Conservation (phyloP, 805 yeast species). For the Komagataella pseudopastoris region DNA sequence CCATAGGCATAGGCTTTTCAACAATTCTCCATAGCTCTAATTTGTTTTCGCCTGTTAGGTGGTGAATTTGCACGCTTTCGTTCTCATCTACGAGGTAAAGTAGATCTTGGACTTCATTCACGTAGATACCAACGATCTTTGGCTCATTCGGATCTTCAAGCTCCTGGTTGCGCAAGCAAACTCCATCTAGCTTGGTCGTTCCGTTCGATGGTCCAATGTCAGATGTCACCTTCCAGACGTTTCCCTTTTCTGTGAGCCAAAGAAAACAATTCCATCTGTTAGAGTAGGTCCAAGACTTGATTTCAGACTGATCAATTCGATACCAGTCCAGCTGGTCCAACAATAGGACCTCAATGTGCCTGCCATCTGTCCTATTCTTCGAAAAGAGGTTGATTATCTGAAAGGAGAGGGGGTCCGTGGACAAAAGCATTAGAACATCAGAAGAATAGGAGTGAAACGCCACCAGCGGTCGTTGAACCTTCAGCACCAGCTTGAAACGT, state of each 20-base stretch:
- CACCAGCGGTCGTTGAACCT: conserved; percentile 17
- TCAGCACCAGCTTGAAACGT: conserved; percentile 19
- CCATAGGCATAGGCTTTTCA: conserved; percentile 21
- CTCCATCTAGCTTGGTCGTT: neutral
- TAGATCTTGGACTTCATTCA: conserved; percentile 26
- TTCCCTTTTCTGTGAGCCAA: conserved; percentile 17
- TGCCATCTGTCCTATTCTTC: conserved; percentile 8
- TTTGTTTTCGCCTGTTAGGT: conserved; percentile 19
- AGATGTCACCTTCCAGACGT: conserved; percentile 15
- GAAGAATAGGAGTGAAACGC: conserved; percentile 15
- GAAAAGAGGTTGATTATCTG: conserved; percentile 14
- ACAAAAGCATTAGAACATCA: conserved; percentile 12
- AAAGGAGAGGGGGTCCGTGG: conserved; percentile 20
- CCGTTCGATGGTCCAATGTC: neutral
- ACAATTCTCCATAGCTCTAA: conserved; percentile 16
- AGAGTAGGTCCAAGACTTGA: conserved; percentile 9
- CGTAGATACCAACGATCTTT: conserved; percentile 14
- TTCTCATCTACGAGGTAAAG: conserved; percentile 23
- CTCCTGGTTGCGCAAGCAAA: neutral
- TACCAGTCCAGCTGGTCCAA: conserved; percentile 21
- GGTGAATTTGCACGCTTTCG: conserved; percentile 22
- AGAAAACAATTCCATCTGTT: conserved; percentile 13
- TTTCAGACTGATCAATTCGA: conserved; percentile 6
- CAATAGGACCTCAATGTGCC: conserved; percentile 14
- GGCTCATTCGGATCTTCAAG: neutral